Conservation (phyloP, 2,329 filamentous ascomycete species). For the Fusarium clavum region DNA sequence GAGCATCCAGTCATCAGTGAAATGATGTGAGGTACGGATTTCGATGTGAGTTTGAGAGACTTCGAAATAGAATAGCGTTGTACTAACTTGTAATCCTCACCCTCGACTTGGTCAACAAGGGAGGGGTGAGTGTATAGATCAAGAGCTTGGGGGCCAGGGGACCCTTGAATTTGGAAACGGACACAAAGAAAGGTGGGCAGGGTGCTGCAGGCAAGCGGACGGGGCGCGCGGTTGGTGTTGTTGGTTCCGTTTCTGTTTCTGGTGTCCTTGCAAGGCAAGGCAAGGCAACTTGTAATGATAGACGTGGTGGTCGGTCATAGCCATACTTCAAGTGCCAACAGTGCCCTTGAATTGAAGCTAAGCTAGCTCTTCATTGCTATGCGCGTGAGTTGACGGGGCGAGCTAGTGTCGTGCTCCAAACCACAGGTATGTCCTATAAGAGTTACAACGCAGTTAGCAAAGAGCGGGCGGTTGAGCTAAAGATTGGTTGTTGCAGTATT, state of each 20-base stretch:
- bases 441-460: not conserved
- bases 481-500: not conserved
- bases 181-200: slow-evolving; percentile 25
- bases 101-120: not conserved
- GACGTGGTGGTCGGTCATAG: not conserved
- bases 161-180: slow-evolving; percentile 29
- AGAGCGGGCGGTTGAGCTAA: not conserved
- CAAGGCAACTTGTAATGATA: slow-evolving; percentile 2
- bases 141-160: slow-evolving; percentile 30
- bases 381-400: not conserved
- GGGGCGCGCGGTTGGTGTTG: slow-evolving; percentile 42
- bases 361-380: not conserved
- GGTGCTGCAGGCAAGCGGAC: slow-evolving; percentile 29
- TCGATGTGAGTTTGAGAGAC: slow-evolving; percentile 25
- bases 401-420: not conserved
- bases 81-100: slow-evolving; percentile 9
- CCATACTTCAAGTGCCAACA: not conserved
- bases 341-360: not conserved
- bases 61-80: slow-evolving; percentile 31
- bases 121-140: slow-evolving; percentile 30
- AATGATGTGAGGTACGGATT: slow-evolving; percentile 16
- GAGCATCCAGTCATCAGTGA: slow-evolving; percentile 1
- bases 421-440: not conserved
- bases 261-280: slow-evolving; percentile 2
- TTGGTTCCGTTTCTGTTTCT: slow-evolving; percentile 7